Conservation (phyloP, 805 yeast genomes). For the Wickerhamomyces sydowiorum region DNA sequence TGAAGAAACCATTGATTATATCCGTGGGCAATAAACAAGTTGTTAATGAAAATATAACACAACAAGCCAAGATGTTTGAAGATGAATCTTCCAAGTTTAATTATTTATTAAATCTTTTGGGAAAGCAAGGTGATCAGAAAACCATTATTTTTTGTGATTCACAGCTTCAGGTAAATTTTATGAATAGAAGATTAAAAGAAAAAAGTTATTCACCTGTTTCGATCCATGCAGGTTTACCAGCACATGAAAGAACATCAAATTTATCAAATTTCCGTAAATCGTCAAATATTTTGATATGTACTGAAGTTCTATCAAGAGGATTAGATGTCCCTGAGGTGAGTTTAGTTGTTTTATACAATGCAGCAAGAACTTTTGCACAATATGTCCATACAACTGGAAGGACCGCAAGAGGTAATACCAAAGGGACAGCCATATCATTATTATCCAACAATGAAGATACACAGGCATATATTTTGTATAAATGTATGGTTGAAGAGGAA, state of each 20-base stretch:
- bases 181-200: slow-evolving; percentile 47
- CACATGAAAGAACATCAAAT: slow-evolving; percentile 71
- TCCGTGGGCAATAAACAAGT: slow-evolving; percentile 74
- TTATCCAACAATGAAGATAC: slow-evolving; percentile 59
- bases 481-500: slow-evolving; percentile 42
- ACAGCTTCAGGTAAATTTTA: slow-evolving; percentile 77
- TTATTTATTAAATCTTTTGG: slow-evolving; percentile 49
- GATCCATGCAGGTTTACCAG: slow-evolving; percentile 91
- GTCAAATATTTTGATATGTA: slow-evolving; percentile 70
- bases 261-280: slow-evolving; percentile 59
- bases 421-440: slow-evolving; percentile 77
- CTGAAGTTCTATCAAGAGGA: slow-evolving; percentile 94
- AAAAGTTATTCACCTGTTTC: slow-evolving; percentile 57
- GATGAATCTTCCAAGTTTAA: slow-evolving; percentile 51
- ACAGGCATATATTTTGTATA: slow-evolving; percentile 51
- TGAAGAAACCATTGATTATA: slow-evolving; percentile 66
- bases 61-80: slow-evolving; percentile 56
- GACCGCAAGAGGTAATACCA: slow-evolving; percentile 78
- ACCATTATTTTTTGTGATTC: slow-evolving; percentile 81
- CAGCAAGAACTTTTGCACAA: slow-evolving; percentile 88
- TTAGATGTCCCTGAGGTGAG: slow-evolving; percentile 84
- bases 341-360: slow-evolving; percentile 75
- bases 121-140: slow-evolving; percentile 39
- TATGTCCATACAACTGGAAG: slow-evolving; percentile 95
- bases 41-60: slow-evolving; percentile 77